Evolutionary conservation across 805 yeast genomes (phyloP).

Genomic region (Suhomyces tanzawaensis): DNA sequence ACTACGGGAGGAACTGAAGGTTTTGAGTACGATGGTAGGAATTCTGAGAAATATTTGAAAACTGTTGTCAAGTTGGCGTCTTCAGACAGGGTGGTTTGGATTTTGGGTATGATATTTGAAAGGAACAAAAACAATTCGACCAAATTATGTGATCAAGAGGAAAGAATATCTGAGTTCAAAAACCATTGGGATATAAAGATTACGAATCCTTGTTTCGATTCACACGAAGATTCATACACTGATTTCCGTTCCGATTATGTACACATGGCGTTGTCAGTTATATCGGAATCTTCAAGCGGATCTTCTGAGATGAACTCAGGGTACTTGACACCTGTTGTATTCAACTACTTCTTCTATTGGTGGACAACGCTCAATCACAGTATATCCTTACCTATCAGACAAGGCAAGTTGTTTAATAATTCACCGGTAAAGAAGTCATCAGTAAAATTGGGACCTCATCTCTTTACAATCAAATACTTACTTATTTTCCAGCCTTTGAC

Average conservation of each 20-base stretch:
- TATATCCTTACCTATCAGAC: constrained; percentile 34
- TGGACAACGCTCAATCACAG: constrained; percentile 37
- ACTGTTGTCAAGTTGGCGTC: constrained; percentile 53
- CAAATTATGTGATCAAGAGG: constrained; percentile 33
- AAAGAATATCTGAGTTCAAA: constrained; percentile 46
- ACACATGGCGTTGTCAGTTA: constrained; percentile 49
- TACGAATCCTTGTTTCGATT: constrained; percentile 54
- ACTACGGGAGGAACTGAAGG: background rate
- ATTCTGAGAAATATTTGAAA: constrained; percentile 35
- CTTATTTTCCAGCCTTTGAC: constrained; percentile 39
- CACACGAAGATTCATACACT: constrained; percentile 72
- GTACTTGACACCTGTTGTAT: constrained; percentile 38
- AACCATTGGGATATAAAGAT: constrained; percentile 66
- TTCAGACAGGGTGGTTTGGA: constrained; percentile 72
- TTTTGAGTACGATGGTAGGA: constrained; percentile 22
- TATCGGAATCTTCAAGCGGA: constrained; percentile 29
- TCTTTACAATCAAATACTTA: constrained; percentile 42
- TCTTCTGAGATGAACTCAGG: constrained; percentile 34
- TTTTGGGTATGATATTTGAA: constrained; percentile 71
- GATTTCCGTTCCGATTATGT: constrained; percentile 82
- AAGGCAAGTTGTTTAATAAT: constrained; percentile 32
- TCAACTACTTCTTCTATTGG: constrained; percentile 41
- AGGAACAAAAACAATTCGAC: constrained; percentile 41
- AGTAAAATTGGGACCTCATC: constrained; percentile 38
- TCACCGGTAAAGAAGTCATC: constrained; percentile 20